Evolutionary conservation across 768 basidiomycete species (phyloP).

Genomic region (Auricularia cornea): DNA sequence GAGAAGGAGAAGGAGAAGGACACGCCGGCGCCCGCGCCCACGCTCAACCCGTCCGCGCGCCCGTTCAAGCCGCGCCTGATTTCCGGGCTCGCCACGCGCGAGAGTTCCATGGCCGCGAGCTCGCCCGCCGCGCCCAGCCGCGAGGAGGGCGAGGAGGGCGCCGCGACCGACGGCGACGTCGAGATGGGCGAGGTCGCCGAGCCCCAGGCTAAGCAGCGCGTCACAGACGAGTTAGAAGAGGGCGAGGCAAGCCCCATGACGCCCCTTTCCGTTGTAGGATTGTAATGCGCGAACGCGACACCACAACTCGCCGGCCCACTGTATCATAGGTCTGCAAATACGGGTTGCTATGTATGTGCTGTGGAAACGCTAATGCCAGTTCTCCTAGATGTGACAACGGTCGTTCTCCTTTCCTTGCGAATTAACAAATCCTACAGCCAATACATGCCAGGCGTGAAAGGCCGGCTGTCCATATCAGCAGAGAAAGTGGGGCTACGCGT

Average conservation of each 20-base stretch:
- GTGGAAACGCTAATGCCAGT: too few relatives aligned
- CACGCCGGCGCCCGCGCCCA: conserved; percentile 2
- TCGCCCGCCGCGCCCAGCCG: background rate
- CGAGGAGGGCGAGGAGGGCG: conserved; percentile 6
- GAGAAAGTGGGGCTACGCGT: too few relatives aligned
- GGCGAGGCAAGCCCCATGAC: conserved; percentile 57
- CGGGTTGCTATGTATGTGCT: too few relatives aligned
- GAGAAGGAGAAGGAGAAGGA: background rate
- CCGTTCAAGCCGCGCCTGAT: conserved; percentile 23
- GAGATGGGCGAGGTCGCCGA: conserved; percentile 91
- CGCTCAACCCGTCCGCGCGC: conserved; percentile 25
- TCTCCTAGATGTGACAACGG: too few relatives aligned
- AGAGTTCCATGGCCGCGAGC: background rate
- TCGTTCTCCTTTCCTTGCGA: too few relatives aligned
- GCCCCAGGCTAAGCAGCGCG: conserved; percentile 42
- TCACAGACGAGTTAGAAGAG: conserved; percentile 70
- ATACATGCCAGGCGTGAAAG: too few relatives aligned
- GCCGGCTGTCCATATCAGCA: too few relatives aligned
- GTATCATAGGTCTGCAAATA: too few relatives aligned
- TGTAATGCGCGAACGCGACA: too few relatives aligned
- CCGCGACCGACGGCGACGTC: conserved; percentile 42
- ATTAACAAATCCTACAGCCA: too few relatives aligned
- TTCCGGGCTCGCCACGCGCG: conserved; percentile 9
- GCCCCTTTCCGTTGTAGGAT: background rate
- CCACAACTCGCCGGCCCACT: too few relatives aligned